Base-by-base conservation (phyloP, 345 rosid genomes). In the Syzygium aromaticum region DNA sequence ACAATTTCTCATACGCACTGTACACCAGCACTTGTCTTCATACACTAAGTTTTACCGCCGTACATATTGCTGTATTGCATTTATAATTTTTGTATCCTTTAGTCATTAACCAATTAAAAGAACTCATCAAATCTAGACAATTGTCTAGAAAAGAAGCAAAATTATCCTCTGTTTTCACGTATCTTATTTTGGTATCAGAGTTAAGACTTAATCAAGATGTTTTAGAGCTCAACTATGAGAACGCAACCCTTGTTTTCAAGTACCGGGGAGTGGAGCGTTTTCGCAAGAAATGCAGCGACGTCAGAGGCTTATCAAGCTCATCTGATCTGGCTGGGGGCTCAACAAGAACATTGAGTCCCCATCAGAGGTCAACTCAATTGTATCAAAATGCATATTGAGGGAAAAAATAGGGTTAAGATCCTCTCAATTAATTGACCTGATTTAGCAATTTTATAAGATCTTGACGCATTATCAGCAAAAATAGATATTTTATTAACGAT, bases 101-200 rank as follows among this genome's bases (percentile, higher is more conserved):
- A 57, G n/a, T 57, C 63, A n/a, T 57, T 57, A 57, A 0, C 27
- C 27, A 57, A 57, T 57, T 57, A 25, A 57, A n/a, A 1, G 25
- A 25, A 57, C 28, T 25, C 28, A 57, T 11, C 63, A 57, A 57
- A 57, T 57, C 63, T 57, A 4, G 63, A 11, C 14, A 57, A 57
- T 25, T 23, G 28, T 25, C 23, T 4, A 25, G 63, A 57, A 57
- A 57, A 25, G 28, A 57, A 57, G 28, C 63, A 57, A 0, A 0
- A 57, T 57, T 51, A 12, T 51, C 51, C 25, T 57, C 15, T 57
- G 15, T 57, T 0, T 57, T 57, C 11, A 0, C 63, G 15, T 0
- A 25, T 57, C 63, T 57, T 57, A 25, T 57, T 57, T 57, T 57
- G 63, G 25, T 57, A 57, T 11, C 63, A 0, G 63, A 0, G 14